phyloP scores from a whole-genome alignment of 441 rosid genomes.

The Erodium texanum region DNA sequence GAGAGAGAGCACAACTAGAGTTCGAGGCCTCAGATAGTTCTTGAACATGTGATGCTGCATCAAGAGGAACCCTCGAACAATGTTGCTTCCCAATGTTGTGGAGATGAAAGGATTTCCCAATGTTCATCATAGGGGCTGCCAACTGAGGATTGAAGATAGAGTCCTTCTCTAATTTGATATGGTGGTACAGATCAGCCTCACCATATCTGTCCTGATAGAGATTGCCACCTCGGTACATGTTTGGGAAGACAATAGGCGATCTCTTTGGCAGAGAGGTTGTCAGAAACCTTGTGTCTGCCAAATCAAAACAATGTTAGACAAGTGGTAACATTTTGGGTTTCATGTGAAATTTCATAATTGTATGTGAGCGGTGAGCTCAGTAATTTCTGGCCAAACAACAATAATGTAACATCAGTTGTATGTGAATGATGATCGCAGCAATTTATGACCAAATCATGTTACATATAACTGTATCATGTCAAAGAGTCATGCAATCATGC shows the following conservation, averaged over 20 bases:
- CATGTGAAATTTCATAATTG: background rate
- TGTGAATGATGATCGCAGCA: background rate
- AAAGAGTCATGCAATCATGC: no score
- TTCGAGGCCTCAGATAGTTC: constrained; percentile 33
- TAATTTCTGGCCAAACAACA: no score
- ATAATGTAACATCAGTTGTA: no score
- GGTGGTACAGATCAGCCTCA: constrained; percentile 18
- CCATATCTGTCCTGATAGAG: constrained; percentile 26
- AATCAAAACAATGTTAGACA: constrained; percentile 12
- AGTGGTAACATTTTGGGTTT: background rate
- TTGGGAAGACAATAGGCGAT: constrained; percentile 33
- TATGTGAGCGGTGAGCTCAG: background rate
- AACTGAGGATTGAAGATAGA: constrained; percentile 20
- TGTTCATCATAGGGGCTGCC: constrained; percentile 12
- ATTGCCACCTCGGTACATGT: constrained; percentile 21
- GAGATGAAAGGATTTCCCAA: constrained; percentile 22
- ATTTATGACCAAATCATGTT: no score
- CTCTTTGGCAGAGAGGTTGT: constrained; percentile 24
- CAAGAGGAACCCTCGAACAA: constrained; percentile 14
- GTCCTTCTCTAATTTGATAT: constrained; percentile 24
- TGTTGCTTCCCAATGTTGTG: constrained; percentile 23
- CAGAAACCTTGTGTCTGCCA: constrained; percentile 33
- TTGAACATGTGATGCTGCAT: constrained; percentile 30
- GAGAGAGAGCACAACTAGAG: constrained; percentile 40
- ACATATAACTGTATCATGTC: no score